These are phyloP conservation scores for Kodamaea neixiangensis DNA, from an alignment of 805 yeast species.

Conservation along the genomic window DNA sequence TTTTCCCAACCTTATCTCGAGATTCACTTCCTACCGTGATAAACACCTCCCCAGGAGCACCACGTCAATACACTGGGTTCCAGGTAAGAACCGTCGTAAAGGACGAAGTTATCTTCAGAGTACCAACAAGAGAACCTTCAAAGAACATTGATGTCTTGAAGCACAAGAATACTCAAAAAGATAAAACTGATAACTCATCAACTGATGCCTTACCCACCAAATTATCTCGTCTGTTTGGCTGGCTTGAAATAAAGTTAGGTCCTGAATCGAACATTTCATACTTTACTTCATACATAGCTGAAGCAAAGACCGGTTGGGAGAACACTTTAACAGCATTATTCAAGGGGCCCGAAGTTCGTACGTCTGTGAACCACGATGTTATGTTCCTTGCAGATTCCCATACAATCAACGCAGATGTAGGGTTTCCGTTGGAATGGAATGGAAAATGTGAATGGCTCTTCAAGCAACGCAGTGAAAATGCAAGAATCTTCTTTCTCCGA, in stretches of 20 bases:
- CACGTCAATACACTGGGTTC: constrained; percentile 59
- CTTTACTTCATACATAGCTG: constrained; percentile 54
- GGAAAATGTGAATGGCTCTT: constrained; percentile 72
- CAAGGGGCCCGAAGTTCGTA: constrained; percentile 59
- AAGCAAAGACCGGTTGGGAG: constrained; percentile 53
- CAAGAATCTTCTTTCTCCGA: constrained; percentile 66
- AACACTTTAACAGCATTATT: constrained; percentile 51
- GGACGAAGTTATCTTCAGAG: constrained; percentile 67
- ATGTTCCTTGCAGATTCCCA: constrained; percentile 64
- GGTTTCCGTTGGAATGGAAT: constrained; percentile 83
- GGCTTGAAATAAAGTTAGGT: constrained; percentile 76
- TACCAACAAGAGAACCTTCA: constrained; percentile 84
- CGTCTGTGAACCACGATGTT: constrained; percentile 89
- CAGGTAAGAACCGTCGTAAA: constrained; percentile 54
- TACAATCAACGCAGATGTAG: constrained; percentile 53
- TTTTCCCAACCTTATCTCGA: constrained; percentile 67
- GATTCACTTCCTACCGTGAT: constrained; percentile 47
- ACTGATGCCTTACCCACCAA: constrained; percentile 11
- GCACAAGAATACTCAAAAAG: not conserved
- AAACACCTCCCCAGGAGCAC: constrained; percentile 23
- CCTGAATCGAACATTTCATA: constrained; percentile 51
- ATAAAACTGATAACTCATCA: constrained; percentile 3
- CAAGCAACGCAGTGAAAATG: constrained; percentile 49
- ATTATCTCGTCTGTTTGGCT: constrained; percentile 73
- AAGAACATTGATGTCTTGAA: constrained; percentile 54